phyloP scores from a whole-genome alignment of 108 stramenopile species.

The Cyclostephanos tholiformis region DNA sequence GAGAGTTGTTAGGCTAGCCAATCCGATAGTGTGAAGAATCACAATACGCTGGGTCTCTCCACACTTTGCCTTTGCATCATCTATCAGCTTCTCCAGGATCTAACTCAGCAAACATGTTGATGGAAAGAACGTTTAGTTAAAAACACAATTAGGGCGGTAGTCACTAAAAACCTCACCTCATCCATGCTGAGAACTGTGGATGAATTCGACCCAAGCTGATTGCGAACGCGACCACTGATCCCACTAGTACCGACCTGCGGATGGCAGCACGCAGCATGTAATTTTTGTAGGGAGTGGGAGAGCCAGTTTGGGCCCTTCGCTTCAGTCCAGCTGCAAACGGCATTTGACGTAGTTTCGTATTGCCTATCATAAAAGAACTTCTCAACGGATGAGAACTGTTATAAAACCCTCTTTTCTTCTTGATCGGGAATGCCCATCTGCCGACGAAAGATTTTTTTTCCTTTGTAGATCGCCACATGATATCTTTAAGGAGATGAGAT shows the following conservation, averaged over 20 bases:
- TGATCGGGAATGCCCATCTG: constrained; percentile 79
- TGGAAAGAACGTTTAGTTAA: constrained; percentile 17
- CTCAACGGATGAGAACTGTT: constrained; percentile 67
- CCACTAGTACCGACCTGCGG: constrained; percentile 77
- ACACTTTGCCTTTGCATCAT: constrained; percentile 60
- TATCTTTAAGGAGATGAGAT: constrained; percentile 42
- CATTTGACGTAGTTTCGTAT: constrained; percentile 51
- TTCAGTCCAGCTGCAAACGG: constrained; percentile 17
- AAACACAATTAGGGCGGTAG: neutral
- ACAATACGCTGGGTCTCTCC: constrained; percentile 69
- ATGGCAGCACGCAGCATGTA: constrained; percentile 79
- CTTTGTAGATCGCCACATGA: constrained; percentile 79
- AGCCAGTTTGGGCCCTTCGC: constrained; percentile 41
- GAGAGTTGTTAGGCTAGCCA: constrained; percentile 59
- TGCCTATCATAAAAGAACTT: constrained; percentile 68
- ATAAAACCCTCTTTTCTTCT: constrained; percentile 53
- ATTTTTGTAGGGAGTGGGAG: constrained; percentile 46
- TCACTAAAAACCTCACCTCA: neutral
- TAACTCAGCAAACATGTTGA: constrained; percentile 53
- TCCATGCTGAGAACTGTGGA: constrained; percentile 22
- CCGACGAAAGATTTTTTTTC: constrained; percentile 41
- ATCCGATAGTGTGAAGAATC: constrained; percentile 63
- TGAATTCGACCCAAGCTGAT: constrained; percentile 7
- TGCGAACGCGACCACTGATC: constrained; percentile 23
- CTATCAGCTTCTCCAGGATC: constrained; percentile 66